phyloP scores from a whole-genome alignment of 1,284 basidiomycete species.

The Ganoderma resinaceum region DNA sequence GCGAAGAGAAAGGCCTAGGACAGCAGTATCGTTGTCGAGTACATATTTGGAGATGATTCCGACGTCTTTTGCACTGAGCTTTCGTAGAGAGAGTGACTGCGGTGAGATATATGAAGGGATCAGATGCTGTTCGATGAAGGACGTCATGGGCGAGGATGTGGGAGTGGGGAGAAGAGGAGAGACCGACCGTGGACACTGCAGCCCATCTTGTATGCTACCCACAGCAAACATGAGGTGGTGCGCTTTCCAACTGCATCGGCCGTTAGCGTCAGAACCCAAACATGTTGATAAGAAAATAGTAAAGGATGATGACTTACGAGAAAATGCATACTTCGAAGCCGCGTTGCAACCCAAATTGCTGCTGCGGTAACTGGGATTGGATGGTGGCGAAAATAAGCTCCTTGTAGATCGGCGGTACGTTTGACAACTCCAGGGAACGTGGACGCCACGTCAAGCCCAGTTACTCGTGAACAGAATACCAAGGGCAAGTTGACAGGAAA shows the following conservation, averaged over 20 bases:
- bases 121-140: not conserved
- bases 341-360: not conserved
- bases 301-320: not conserved
- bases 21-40: constrained; percentile 5
- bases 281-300: not conserved
- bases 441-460: not conserved
- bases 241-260: not conserved
- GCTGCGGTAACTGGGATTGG: constrained; percentile 8
- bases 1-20: constrained; percentile 18
- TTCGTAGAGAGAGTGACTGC: not conserved
- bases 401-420: not conserved
- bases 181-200: not conserved
- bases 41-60: not conserved
- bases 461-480: too few relatives aligned
- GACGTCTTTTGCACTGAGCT: not conserved
- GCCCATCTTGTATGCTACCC: not conserved
- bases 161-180: not conserved
- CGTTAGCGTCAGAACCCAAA: not conserved
- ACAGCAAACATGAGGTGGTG: not conserved
- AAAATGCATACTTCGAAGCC: not conserved
- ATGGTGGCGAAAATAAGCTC: not conserved
- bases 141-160: not conserved
- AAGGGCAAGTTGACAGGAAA: too few relatives aligned
- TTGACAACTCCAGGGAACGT: not conserved
- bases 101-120: not conserved